These are phyloP conservation scores for Coemansia sp. DNA, from an alignment of 192 early-diverging fungal genomes.

Conservation along the genomic window DNA sequence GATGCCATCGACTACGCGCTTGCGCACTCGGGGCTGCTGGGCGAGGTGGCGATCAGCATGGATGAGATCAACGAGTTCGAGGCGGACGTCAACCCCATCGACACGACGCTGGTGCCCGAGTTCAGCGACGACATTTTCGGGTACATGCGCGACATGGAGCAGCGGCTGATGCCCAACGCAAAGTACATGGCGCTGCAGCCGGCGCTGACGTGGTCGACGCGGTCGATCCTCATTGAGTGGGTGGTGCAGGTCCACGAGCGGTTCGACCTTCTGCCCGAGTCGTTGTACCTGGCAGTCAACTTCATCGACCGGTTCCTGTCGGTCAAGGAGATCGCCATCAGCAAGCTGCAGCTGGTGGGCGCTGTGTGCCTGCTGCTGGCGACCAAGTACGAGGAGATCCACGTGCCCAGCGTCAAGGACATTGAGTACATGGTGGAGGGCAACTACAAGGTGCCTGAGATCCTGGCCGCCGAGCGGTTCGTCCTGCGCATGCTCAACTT, in stretches of 20 bases:
- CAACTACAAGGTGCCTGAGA: conserved; percentile 78
- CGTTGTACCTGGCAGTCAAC: conserved; percentile 91
- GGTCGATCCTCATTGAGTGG: conserved; percentile 92
- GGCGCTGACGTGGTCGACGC: conserved; percentile 91
- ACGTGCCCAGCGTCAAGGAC: conserved; percentile 78
- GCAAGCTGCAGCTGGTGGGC: conserved; percentile 95
- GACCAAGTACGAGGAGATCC: conserved; percentile 94
- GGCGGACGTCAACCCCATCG: conserved; percentile 70
- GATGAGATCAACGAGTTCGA: conserved; percentile 71
- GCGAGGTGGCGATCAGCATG: conserved; percentile 40
- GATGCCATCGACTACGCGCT: conserved; percentile 53
- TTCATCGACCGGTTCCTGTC: conserved; percentile 95
- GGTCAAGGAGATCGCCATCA: conserved; percentile 73
- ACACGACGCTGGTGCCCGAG: conserved; percentile 93
- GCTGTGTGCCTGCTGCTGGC: conserved; percentile 89
- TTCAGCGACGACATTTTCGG: conserved; percentile 93
- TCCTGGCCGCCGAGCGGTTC: conserved; percentile 89
- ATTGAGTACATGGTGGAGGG: conserved; percentile 87
- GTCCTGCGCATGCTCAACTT: conserved; percentile 87
- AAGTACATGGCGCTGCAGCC: conserved; percentile 82
- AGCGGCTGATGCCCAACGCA: conserved; percentile 76
- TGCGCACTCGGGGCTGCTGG: conserved; percentile 36
- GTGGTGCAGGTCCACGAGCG: conserved; percentile 89
- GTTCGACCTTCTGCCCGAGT: conserved; percentile 91
- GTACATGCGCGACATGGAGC: conserved; percentile 79